A percentile compares a stretch with the other conserved stretches of the same genome.
Conservation (phyloP, 2,329 filamentous ascomycete genomes). For the Myriosclerotinia duriaeana region DNA sequence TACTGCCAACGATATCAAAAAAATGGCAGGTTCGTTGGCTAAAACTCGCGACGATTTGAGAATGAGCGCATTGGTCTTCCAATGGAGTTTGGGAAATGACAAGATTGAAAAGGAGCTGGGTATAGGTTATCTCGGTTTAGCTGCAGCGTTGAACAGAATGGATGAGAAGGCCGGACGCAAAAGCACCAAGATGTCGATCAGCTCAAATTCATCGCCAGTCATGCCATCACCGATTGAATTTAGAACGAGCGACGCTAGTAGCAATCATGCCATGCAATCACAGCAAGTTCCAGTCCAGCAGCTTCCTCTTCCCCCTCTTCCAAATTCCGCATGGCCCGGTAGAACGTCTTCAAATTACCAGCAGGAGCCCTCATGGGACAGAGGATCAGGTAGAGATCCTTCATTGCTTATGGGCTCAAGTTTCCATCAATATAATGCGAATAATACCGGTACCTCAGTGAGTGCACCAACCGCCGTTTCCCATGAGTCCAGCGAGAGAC, state of each 20-base stretch:
- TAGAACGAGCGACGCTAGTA: constrained; percentile 9
- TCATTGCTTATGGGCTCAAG: constrained; percentile 14
- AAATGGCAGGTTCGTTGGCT: constrained; percentile 56
- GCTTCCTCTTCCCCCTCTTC: constrained; percentile 16
- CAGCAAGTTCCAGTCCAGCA: constrained; percentile 27
- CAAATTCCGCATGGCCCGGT: constrained; percentile 24
- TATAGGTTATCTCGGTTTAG: constrained; percentile 66
- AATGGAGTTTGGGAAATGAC: constrained; percentile 61
- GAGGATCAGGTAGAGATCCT: constrained; percentile 15
- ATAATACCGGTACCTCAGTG: background rate
- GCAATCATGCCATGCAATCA: constrained; percentile 18
- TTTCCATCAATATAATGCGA: constrained; percentile 15
- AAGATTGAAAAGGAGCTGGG: constrained; percentile 60
- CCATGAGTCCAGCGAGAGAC: constrained; percentile 11
- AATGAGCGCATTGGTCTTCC: constrained; percentile 63
- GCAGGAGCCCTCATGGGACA: constrained; percentile 19
- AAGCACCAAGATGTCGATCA: constrained; percentile 5
- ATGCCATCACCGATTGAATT: constrained; percentile 4
- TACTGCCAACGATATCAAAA: constrained; percentile 53
- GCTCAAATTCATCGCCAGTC: background rate
- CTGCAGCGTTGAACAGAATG: constrained; percentile 60
- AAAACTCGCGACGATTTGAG: constrained; percentile 61
- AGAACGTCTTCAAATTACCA: constrained; percentile 26
- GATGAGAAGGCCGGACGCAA: constrained; percentile 28
- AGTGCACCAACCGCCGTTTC: background rate